Conservation (phyloP, 2,329 filamentous ascomycete species). For the Penicillium frequentans region DNA sequence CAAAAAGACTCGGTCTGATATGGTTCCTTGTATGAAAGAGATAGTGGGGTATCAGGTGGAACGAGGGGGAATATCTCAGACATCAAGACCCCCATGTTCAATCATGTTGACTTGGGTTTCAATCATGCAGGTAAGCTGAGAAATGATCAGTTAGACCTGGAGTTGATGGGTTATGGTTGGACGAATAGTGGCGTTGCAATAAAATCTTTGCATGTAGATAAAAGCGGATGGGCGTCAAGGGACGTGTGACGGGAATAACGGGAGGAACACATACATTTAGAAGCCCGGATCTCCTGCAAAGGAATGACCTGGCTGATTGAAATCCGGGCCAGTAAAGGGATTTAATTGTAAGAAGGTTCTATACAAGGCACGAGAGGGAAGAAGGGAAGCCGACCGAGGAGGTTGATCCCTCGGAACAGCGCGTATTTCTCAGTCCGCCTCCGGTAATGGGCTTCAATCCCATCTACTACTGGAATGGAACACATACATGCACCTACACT, state of each 20-base stretch:
- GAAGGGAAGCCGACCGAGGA: background rate
- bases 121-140: background rate
- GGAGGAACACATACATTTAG: slow-evolving; percentile 9
- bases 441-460: background rate
- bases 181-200: background rate
- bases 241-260: background rate
- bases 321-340: slow-evolving; percentile 4
- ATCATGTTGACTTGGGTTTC: slow-evolving; percentile 1
- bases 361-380: background rate
- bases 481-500: background rate
- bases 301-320: slow-evolving; percentile 1
- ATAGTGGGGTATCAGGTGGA: background rate
- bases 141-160: background rate
- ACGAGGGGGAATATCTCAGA: background rate
- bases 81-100: slow-evolving; percentile 1
- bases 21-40: background rate
- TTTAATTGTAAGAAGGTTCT: background rate
- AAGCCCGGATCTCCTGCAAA: slow-evolving; percentile 9
- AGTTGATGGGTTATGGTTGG: background rate
- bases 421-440: slow-evolving; percentile 38
- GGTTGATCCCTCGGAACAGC: slow-evolving; percentile 20
- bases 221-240: background rate
- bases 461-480: background rate
- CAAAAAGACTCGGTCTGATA: background rate
- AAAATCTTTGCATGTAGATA: slow-evolving; percentile 12